A percentile compares a stretch with the other conserved stretches of the same genome.
phyloP scores from a whole-genome alignment of 352 stramenopile species.

The Thalassiosira mediterranea region DNA sequence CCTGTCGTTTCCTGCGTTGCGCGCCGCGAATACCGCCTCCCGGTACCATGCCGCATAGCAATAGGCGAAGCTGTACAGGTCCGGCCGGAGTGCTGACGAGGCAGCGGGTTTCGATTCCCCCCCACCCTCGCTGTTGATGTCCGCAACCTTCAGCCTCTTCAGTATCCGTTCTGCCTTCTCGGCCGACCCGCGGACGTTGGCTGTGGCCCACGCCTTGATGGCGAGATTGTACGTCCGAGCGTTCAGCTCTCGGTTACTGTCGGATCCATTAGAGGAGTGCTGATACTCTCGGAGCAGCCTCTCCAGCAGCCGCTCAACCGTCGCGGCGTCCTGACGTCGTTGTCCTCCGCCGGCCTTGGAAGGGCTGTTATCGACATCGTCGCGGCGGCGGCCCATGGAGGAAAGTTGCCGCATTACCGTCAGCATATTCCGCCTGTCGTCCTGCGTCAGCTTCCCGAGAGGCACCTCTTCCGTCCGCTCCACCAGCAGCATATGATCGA shows the following conservation, averaged over 20 bases:
- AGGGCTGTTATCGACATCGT: constrained; percentile 10
- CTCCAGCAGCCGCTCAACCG: constrained; percentile 37
- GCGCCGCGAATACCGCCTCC: constrained; percentile 32
- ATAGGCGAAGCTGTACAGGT: constrained; percentile 46
- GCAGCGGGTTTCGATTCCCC: neutral
- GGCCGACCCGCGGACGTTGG: constrained; percentile 38
- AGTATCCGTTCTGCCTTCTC: constrained; percentile 41
- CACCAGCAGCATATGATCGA: constrained; percentile 5
- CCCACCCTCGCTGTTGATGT: constrained; percentile 1
- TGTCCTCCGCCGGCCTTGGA: neutral
- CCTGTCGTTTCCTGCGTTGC: constrained; percentile 28
- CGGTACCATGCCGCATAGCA: constrained; percentile 50
- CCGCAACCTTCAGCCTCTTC: constrained; percentile 25
- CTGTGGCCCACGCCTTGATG: constrained; percentile 48
- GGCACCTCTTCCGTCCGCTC: constrained; percentile 22
- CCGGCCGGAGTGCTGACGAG: constrained; percentile 5
- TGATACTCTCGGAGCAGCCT: constrained; percentile 29
- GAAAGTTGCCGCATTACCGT: constrained; percentile 38
- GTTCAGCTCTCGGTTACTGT: neutral
- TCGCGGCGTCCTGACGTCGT: constrained; percentile 32
- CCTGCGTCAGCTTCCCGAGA: constrained; percentile 16
- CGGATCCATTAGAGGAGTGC: neutral
- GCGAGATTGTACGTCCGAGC: constrained; percentile 28
- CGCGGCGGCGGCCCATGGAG: constrained; percentile 23
- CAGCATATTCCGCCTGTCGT: constrained; percentile 38